phyloP scores from a whole-genome alignment of 2,329 filamentous ascomycete genomes.

The Torrubiella hemipterigena region DNA sequence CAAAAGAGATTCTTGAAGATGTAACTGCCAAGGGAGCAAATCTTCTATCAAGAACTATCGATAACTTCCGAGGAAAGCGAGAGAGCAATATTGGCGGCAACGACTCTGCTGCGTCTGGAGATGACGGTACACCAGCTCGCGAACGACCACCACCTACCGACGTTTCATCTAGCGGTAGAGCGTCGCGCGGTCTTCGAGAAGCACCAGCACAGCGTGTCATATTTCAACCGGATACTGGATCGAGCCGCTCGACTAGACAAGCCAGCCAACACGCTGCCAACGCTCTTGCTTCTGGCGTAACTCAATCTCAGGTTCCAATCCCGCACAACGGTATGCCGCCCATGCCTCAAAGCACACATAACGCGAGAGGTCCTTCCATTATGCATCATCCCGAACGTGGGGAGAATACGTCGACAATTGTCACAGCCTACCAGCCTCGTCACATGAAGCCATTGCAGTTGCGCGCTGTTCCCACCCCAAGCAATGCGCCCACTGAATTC shows the following conservation, averaged over 20 bases:
- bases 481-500: slow-evolving; percentile 60
- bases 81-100: slow-evolving; percentile 36
- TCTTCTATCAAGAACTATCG: slow-evolving; percentile 64
- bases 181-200: slow-evolving; percentile 58
- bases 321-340: slow-evolving; percentile 17
- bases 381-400: slow-evolving; percentile 40
- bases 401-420: slow-evolving; percentile 46
- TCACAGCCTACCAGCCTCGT: slow-evolving; percentile 59
- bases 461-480: slow-evolving; percentile 63
- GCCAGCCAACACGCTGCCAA: slow-evolving; percentile 30
- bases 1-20: slow-evolving; percentile 78
- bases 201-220: slow-evolving; percentile 76
- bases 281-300: slow-evolving; percentile 13
- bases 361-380: slow-evolving; percentile 29
- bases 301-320: slow-evolving; percentile 14
- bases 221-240: slow-evolving; percentile 68
- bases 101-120: slow-evolving; percentile 46
- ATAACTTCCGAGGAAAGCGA: slow-evolving; percentile 53
- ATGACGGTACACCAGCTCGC: slow-evolving; percentile 46
- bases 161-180: slow-evolving; percentile 41
- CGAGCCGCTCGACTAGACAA: slow-evolving; percentile 52
- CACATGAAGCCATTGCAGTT: slow-evolving; percentile 51
- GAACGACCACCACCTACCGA: slow-evolving; percentile 37
- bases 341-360: slow-evolving; percentile 16
- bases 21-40: slow-evolving; percentile 76